These are phyloP conservation scores for Zygosaccharomyces sapae DNA, from an alignment of 1,139 yeast species.

Conservation along the genomic window DNA sequence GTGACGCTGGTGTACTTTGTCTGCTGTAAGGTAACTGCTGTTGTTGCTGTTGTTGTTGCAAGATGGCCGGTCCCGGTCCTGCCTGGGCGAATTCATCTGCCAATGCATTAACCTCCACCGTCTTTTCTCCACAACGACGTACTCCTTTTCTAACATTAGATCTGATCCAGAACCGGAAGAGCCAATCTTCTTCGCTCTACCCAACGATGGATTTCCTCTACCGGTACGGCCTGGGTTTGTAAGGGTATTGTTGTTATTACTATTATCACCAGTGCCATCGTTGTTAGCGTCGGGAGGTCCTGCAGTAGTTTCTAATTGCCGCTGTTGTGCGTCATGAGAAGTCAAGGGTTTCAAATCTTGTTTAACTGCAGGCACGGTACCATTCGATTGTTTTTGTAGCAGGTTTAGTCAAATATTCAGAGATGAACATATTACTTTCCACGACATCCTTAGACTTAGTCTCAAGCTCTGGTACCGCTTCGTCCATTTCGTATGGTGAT, in stretches of 20 bases:
- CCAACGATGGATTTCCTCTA: conserved; percentile 19
- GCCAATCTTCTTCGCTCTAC: conserved; percentile 13
- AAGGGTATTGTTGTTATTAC: background rate
- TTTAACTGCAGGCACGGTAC: conserved; percentile 1
- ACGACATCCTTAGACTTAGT: conserved; percentile 64
- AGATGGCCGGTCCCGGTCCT: conserved; percentile 43
- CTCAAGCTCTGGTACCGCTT: conserved; percentile 44
- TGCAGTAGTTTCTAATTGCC: background rate
- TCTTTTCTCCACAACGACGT: conserved; percentile 91
- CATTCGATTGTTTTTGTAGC: no score
- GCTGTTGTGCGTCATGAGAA: conserved; percentile 2
- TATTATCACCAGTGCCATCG: no score
- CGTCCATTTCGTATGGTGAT: conserved; percentile 35
- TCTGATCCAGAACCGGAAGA: conserved; percentile 18
- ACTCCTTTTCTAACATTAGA: conserved; percentile 59
- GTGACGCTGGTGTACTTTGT: conserved; percentile 1
- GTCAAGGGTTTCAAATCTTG: conserved; percentile 11
- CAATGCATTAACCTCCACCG: conserved; percentile 90
- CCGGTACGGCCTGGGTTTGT: conserved; percentile 8
- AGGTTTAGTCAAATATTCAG: conserved; percentile 54
- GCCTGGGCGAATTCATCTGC: conserved; percentile 85
- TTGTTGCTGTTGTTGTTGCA: conserved; percentile 9
- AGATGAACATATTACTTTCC: conserved; percentile 60
- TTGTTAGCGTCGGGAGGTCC: background rate
- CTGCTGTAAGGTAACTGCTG: background rate